phyloP scores from a whole-genome alignment of 768 basidiomycete genomes.

The Mycena rebaudengoi region DNA sequence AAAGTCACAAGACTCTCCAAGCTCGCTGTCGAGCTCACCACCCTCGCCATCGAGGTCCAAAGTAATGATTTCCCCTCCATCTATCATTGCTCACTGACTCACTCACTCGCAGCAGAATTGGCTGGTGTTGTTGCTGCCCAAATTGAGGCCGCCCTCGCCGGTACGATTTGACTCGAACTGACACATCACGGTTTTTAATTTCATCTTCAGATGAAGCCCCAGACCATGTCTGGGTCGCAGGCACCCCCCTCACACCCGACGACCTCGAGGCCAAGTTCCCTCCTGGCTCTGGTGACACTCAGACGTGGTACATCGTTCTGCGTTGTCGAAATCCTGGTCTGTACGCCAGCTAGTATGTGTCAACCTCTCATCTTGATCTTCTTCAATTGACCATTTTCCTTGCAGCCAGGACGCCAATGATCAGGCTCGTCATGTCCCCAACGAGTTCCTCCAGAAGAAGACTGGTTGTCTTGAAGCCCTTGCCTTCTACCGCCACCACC shows the following conservation, averaged over 20 bases:
- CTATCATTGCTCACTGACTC: too few relatives aligned
- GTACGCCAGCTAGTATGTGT: neutral
- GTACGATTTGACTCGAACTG: too few relatives aligned
- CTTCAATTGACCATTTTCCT: neutral
- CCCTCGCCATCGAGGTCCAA: too few relatives aligned
- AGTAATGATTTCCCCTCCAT: too few relatives aligned
- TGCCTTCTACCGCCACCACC: neutral
- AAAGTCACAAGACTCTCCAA: too few relatives aligned
- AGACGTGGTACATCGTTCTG: neutral
- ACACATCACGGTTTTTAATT: too few relatives aligned
- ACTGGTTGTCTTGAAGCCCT: neutral
- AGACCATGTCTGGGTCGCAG: neutral
- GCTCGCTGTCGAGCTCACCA: too few relatives aligned
- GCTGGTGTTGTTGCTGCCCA: too few relatives aligned
- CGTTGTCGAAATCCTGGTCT: neutral
- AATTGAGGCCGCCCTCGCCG: too few relatives aligned
- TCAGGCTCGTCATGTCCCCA: neutral
- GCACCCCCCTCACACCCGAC: neutral
- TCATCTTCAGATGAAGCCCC: too few relatives aligned
- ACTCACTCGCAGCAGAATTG: too few relatives aligned
- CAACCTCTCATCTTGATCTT: too few relatives aligned
- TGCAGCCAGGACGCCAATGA: neutral
- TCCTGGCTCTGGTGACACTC: neutral
- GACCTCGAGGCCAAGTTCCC: neutral
- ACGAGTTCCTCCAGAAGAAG: neutral